Percentiles rank a stretch among this genome's conserved stretches.
These are phyloP conservation scores for Pistacia vera DNA, from an alignment of 345 rosid genomes.

Conservation along the genomic window DNA sequence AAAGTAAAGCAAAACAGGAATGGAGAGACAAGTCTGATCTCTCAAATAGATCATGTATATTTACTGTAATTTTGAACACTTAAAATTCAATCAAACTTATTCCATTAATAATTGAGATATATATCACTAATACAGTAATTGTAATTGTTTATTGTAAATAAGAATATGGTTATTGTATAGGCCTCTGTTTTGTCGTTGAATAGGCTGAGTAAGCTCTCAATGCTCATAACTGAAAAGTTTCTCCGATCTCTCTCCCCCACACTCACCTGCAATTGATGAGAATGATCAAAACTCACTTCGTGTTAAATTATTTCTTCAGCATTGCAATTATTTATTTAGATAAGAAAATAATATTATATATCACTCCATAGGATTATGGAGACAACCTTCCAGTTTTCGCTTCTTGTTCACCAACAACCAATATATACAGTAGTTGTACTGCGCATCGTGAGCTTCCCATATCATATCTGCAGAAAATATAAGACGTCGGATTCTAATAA, in stretches of 20 bases:
- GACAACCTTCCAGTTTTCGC: conserved; percentile 68
- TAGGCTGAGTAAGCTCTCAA: conserved; percentile 54
- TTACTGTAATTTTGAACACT: no score
- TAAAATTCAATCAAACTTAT: no score
- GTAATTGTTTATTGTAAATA: no score
- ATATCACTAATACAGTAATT: no score
- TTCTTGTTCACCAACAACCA: conserved; percentile 95
- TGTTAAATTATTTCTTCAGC: no score
- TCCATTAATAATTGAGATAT: no score
- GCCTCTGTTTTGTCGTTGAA: conserved; percentile 58
- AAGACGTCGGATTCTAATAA: not conserved
- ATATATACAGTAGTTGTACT: conserved; percentile 70
- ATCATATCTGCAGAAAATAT: conserved; percentile 53
- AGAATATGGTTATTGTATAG: conserved; percentile 40
- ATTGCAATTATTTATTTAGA: no score
- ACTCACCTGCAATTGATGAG: conserved; percentile 59
- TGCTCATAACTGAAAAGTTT: conserved; percentile 63
- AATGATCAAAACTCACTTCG: not conserved
- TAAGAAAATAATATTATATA: no score
- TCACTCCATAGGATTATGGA: not conserved
- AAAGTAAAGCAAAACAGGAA: no score
- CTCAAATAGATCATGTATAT: no score
- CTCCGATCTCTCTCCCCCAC: conserved; percentile 82
- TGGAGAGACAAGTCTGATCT: no score
- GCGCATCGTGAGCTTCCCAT: conserved; percentile 85